Percentiles rank a stretch among this genome's conserved stretches.
Evolutionary conservation across 1,284 basidiomycete genomes (phyloP).

Genomic region (Apiotrichum akiyoshidainum): DNA sequence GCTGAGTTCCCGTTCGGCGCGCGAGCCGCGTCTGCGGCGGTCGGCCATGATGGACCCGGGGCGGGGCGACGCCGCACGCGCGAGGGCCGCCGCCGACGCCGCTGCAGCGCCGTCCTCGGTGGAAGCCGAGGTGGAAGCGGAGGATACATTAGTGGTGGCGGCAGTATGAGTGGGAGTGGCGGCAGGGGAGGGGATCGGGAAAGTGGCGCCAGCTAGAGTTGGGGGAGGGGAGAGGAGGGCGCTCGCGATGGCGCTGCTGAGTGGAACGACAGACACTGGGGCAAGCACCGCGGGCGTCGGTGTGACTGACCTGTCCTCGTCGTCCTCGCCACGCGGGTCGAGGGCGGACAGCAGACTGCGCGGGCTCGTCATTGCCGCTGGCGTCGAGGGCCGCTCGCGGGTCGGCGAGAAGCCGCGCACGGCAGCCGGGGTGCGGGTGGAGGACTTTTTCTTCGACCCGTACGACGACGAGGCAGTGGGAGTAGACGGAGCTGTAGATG

Average conservation of each 20-base stretch:
- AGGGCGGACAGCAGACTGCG: constrained; percentile 3
- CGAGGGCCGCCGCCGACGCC: not conserved
- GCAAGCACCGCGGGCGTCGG: not conserved
- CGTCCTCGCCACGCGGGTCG: constrained; percentile 2
- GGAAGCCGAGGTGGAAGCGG: no score
- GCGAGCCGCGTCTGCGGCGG: constrained; percentile 18
- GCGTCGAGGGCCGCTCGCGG: not conserved
- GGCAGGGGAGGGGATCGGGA: not conserved
- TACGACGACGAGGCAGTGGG: not conserved
- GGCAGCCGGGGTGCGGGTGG: not conserved
- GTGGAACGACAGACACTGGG: not conserved
- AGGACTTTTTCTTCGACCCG: no score
- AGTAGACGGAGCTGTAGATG: not conserved
- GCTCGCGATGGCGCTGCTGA: not conserved
- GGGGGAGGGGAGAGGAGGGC: not conserved
- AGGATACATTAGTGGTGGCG: no score
- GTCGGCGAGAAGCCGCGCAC: constrained; percentile 4
- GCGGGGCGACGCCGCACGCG: constrained; percentile 7
- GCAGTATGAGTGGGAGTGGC: not conserved
- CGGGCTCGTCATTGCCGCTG: not conserved
- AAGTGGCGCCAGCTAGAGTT: not conserved
- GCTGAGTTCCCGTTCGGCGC: constrained; percentile 38
- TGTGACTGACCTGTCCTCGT: not conserved
- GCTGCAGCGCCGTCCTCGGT: not conserved
- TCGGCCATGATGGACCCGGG: constrained; percentile 7